Conservation (phyloP, 441 rosid species). For the Manihot esculenta region DNA sequence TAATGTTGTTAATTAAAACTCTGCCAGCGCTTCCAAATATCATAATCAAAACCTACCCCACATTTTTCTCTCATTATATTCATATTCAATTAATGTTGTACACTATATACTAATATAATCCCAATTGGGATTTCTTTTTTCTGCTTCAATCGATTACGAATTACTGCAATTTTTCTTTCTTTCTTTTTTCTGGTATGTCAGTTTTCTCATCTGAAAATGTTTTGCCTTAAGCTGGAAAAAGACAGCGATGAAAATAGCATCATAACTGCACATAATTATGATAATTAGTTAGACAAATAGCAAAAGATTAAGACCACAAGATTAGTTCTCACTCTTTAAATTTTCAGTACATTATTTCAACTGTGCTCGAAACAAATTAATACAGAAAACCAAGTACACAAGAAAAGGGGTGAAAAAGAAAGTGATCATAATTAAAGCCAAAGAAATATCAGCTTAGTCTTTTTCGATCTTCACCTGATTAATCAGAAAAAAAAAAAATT, state of each 20-base stretch:
- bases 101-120: too few species aligned
- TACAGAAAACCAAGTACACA: background rate
- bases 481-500: background rate
- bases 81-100: conserved; percentile 9
- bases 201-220: background rate
- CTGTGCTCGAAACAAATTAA: conserved; percentile 25
- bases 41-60: conserved; percentile 24
- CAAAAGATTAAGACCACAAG: conserved; percentile 25
- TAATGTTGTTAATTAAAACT: conserved; percentile 23
- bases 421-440: background rate
- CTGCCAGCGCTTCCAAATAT: conserved; percentile 27
- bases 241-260: conserved; percentile 29
- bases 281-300: conserved; percentile 17
- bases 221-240: conserved; percentile 21
- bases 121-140: too few species aligned
- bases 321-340: conserved; percentile 30
- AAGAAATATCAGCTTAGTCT: conserved; percentile 18
- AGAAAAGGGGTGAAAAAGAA: background rate
- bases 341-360: conserved; percentile 27
- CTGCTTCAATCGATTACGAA: background rate
- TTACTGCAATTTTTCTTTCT: background rate
- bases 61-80: background rate
- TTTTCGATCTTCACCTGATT: background rate
- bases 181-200: too few species aligned
- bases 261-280: conserved; percentile 16